Evolutionary conservation across 345 rosid genomes (phyloP).

Genomic region (Syzygium jambos): DNA sequence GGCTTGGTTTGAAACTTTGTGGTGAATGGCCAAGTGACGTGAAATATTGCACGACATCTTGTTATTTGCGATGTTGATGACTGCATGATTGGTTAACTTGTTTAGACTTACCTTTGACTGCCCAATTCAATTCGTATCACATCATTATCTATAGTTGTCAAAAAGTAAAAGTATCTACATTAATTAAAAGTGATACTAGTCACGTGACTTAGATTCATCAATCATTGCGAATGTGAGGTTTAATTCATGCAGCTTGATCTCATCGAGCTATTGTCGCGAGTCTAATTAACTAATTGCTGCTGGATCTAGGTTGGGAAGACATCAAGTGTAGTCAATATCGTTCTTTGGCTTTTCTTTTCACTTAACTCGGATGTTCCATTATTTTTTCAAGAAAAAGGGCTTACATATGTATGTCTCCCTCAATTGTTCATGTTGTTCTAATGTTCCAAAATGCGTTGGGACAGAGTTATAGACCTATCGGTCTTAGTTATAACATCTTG

Average conservation of each 20-base stretch:
- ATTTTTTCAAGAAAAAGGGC: background rate
- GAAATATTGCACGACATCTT: background rate
- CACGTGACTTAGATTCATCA: background rate
- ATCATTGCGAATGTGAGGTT: background rate
- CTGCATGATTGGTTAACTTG: background rate
- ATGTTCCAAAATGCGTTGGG: background rate
- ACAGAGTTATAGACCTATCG: background rate
- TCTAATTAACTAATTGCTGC: background rate
- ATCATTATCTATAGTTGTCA: background rate
- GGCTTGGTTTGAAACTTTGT: background rate
- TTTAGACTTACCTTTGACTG: background rate
- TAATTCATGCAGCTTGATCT: background rate
- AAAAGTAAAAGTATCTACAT: background rate
- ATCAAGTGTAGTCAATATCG: background rate
- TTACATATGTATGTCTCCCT: background rate
- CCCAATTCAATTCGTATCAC: background rate
- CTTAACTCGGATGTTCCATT: background rate
- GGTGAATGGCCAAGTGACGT: background rate
- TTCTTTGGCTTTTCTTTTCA: background rate
- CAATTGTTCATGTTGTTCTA: background rate
- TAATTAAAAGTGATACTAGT: background rate
- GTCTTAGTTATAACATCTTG: background rate
- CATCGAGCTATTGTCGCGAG: background rate
- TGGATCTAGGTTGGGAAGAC: background rate
- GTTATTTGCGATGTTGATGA: background rate